These are phyloP conservation scores for Pseudocercospora vitis DNA, from an alignment of 2,329 filamentous ascomycete genomes.

Conservation along the genomic window DNA sequence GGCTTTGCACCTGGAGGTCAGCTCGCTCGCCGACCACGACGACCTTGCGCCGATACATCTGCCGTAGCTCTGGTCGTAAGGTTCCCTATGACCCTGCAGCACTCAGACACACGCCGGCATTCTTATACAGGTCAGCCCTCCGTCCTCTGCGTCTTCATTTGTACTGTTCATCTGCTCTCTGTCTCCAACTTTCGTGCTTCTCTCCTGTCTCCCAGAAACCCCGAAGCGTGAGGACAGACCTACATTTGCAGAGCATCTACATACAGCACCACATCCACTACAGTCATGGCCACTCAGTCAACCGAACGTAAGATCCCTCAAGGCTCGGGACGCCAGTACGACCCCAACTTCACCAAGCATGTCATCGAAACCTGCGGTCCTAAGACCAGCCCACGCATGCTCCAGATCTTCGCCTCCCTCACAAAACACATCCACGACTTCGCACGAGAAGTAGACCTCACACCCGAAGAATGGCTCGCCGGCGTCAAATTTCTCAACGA, in stretches of 20 bases:
- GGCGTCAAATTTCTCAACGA: conserved; percentile 73
- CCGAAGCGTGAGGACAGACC: background rate
- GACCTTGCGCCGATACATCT: conserved; percentile 18
- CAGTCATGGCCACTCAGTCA: background rate
- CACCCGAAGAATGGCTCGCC: conserved; percentile 72
- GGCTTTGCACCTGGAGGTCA: background rate
- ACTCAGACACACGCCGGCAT: background rate
- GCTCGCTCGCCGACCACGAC: conserved; percentile 3
- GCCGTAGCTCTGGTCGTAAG: conserved; percentile 11
- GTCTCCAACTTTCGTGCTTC: background rate
- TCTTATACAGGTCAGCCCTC: conserved; percentile 9
- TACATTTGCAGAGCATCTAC: background rate
- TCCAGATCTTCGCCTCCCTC: conserved; percentile 62
- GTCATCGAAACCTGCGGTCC: conserved; percentile 73
- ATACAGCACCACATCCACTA: background rate
- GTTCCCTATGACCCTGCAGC: conserved; percentile 13
- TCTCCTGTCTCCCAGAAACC: background rate
- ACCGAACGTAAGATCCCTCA: conserved; percentile 1
- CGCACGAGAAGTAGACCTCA: conserved; percentile 73
- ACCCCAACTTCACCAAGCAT: conserved; percentile 73
- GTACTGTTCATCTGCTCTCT: background rate
- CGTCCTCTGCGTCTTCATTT: conserved; percentile 1
- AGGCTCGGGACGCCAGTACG: conserved; percentile 52
- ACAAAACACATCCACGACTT: conserved; percentile 77
- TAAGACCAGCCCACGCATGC: conserved; percentile 64